Percentiles rank a stretch among this genome's conserved stretches.
These are phyloP conservation scores for Pythium insidiosum DNA, from an alignment of 352 stramenopile genomes.

Conservation along the genomic window DNA sequence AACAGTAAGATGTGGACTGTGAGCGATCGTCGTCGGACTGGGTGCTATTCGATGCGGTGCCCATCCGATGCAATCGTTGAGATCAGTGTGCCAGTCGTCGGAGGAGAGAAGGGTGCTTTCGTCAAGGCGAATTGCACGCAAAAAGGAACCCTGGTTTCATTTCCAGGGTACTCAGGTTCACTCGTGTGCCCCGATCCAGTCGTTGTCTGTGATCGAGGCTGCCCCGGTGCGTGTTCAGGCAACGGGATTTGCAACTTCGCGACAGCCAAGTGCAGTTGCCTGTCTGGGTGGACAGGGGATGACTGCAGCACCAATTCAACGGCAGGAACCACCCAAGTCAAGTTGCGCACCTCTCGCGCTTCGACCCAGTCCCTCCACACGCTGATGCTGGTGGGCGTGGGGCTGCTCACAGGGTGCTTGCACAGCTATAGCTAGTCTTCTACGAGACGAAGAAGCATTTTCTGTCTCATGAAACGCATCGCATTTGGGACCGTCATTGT, in stretches of 20 bases:
- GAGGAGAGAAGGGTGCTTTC: conserved; percentile 5
- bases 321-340: conserved; percentile 5
- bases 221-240: conserved; percentile 19
- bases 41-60: conserved; percentile 75
- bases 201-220: conserved; percentile 40
- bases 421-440: no score
- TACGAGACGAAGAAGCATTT: no score
- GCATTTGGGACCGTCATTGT: no score
- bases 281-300: conserved; percentile 14
- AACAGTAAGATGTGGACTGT: conserved; percentile 56
- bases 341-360: no score
- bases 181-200: conserved; percentile 61
- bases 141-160: conserved; percentile 25
- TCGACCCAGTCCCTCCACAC: no score
- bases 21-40: conserved; percentile 45
- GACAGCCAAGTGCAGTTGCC: conserved; percentile 17
- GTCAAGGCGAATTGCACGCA: conserved; percentile 32
- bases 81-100: conserved; percentile 25
- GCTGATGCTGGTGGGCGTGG: no score
- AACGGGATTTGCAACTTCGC: conserved; percentile 22
- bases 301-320: conserved; percentile 15
- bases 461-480: no score
- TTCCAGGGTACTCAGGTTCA: conserved; percentile 37
- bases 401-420: no score
- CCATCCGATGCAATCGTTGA: conserved; percentile 24